Evolutionary conservation across 345 rosid species (phyloP).

Genomic region (Pistacia vera): DNA sequence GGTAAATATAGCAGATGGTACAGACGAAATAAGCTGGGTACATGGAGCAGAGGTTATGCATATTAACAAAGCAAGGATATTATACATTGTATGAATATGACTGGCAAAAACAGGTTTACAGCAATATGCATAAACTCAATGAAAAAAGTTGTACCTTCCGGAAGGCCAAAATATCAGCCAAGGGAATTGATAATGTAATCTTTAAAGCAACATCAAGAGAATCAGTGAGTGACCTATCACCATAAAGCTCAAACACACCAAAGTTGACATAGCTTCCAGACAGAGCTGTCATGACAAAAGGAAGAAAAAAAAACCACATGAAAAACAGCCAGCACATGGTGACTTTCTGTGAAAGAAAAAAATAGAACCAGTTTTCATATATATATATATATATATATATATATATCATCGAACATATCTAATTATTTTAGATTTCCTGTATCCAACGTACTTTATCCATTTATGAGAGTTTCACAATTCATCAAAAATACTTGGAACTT

Average conservation of each 20-base stretch:
- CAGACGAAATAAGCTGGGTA: not conserved
- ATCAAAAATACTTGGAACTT: too few species aligned
- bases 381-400: too few species aligned
- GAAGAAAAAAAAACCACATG: not conserved
- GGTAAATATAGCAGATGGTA: not conserved
- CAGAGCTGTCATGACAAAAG: slow-evolving; percentile 26
- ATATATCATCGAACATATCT: too few species aligned
- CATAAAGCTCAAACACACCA: slow-evolving; percentile 45
- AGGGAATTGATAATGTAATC: slow-evolving; percentile 1
- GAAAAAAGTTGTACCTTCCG: not conserved
- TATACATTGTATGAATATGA: not conserved
- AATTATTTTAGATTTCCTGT: too few species aligned
- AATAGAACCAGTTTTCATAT: not conserved
- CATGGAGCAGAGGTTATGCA: not conserved
- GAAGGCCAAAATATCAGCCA: slow-evolving; percentile 12
- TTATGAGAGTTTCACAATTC: too few species aligned
- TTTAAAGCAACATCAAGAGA: not conserved
- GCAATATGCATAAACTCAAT: not conserved
- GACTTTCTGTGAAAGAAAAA: not conserved
- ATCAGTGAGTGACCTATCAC: slow-evolving; percentile 22
- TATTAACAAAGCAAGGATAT: not conserved
- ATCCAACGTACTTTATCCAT: too few species aligned
- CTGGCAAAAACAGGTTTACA: not conserved
- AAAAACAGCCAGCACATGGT: not conserved
- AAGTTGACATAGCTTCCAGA: slow-evolving; percentile 39